Base-by-base conservation (phyloP, 768 basidiomycete genomes). In the Xerocomellus amylosporus region DNA sequence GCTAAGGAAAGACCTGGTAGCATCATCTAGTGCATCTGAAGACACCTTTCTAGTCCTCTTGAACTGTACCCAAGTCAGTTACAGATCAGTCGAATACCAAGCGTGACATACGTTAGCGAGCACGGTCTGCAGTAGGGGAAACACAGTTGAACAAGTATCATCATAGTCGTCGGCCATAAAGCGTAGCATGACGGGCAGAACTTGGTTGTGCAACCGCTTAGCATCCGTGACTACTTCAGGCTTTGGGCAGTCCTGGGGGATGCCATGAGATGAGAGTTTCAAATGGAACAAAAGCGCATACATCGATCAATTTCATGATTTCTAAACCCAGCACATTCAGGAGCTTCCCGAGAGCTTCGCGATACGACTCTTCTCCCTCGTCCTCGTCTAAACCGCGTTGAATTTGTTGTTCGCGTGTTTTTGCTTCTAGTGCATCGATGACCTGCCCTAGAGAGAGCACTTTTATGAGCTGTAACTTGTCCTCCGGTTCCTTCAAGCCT, bases 81-180 rank as follows among this genome's bases (percentile, higher is more conserved):
- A 33, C 37, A 41, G 46, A 46, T 42, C 14, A 20, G 8, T 20
- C 5, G 17, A 30, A 51, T 5, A 37, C 8, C 17, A 26, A 30
- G 34, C 22, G 24, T 48, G 47, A 28, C 88, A 69, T 68, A 94
- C 94, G 46, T 79, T 80, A 30, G 79, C 75, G 37, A 99, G 80
- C 52, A 97, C 75, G 20, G 82, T 79, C 57, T 86, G 83, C 14
- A 97, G 74, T 51, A 97, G 74, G 4, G 90, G 85, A 64, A 94
- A 91, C 38, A 98, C 79, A 8, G 94, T 88, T 20, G 84, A 83
- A 58, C 87, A 86, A 7, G 92, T 94, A 63, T 96, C 94, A 57
- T 95, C 91, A 59, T 91, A 90, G 26, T 87, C 79, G 65, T 98
- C 97, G 9, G 87, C 87, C 74, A 98, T 78, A 75, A 98, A 94